Base-by-base conservation (phyloP, 148 eudicot genomes). In the Oxyria digyna region DNA sequence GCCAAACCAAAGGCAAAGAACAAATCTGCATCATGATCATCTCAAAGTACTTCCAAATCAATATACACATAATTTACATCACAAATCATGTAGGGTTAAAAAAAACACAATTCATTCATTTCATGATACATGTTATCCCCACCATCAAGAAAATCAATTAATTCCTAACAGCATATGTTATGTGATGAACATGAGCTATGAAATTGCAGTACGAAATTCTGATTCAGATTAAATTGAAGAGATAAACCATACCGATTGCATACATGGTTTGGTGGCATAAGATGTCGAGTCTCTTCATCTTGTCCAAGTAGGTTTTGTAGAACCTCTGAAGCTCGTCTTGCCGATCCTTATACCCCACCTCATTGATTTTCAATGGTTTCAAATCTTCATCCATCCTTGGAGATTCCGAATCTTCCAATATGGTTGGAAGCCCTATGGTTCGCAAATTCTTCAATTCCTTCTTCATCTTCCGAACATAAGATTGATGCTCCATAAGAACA, bases 201-300 rank as follows among this genome's bases (percentile, higher is more conserved):
- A 59, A 27, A 59, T 59, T 26, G 49, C 13, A 43, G 49, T 43
- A 41, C 2, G 14, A 0, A 41, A 59, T 26, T 26, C 65, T 50
- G 41, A 38, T 2, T 8, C 41, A 64, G 21, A 42, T 18, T 18
- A 12, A 69, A 23, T 26, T 52, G 66, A 26, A 62, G 38, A 12
- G 41, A 5, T 4, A 15, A 41, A 2, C 6, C 92, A 82, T 88
- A 94, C 99, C 94, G 52, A 94, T 81, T 32, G 92, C 92, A 81
- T 88, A 86, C 79, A 90, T 73, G 6, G 92, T 85, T 77, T 94
- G 99, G 70, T 88, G 89, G 76, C 89, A 83, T 80, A 87, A 84
- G 78, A 90, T 74, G 73, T 94, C 99, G 72, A 94, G 41, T 75
- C 87, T 94, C 40, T 79, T 59, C 96, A 94, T 94, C 79, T 82